Evolutionary conservation across 2,329 filamentous ascomycete genomes (phyloP), one percentile per base, ranked within the genome.

Genomic region (Microcyclospora pomicola): DNA sequence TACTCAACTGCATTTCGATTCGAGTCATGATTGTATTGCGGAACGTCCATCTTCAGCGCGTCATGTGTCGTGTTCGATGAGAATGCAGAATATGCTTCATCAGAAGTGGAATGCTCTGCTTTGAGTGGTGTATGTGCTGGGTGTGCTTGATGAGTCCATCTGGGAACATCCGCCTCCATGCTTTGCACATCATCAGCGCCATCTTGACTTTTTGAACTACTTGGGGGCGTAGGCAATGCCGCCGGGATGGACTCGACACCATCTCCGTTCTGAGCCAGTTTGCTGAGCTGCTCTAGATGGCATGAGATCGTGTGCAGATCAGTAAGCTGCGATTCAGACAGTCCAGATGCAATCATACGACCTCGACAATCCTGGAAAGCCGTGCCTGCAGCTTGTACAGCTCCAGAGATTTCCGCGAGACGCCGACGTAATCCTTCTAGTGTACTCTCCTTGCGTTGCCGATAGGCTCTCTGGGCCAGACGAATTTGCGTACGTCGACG

Each of bases 401-500:
- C 74, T 11, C 69, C 67, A 41, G 79, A 73, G n/a, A 92, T 70
- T 15, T 73, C 69, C 38, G 76, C 65, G 16, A 88, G 82, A 43
- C 78, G 71, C 38, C 73, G 70, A 53, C 85, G 79, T 9, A 93
- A 67, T 1, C 73, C 75, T 19, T 75, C 71, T 39, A 93, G 88
- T 5, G 82, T 81, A 15, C 72, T 79, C 54, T 93, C 86, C 60
- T 93, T 93, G 36, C 86, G 77, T 51, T 81, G 75, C 12, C 86
- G 75, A 54, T 93, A 93, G 1, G 84, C 84, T 47, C 85, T 69
- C 58, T 93, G 86, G 2, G 86, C 86, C 38, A 88, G 71, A 15
- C 86, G 77, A 45, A 94, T 91, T 56, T 94, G 86, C 5, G 83
- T 88, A 38, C 86, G 74, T 37, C 86, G 80, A 44, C 84, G 79